Evolutionary conservation across 1,139 yeast genomes (phyloP).

Genomic region (Komagataea norvegica): DNA sequence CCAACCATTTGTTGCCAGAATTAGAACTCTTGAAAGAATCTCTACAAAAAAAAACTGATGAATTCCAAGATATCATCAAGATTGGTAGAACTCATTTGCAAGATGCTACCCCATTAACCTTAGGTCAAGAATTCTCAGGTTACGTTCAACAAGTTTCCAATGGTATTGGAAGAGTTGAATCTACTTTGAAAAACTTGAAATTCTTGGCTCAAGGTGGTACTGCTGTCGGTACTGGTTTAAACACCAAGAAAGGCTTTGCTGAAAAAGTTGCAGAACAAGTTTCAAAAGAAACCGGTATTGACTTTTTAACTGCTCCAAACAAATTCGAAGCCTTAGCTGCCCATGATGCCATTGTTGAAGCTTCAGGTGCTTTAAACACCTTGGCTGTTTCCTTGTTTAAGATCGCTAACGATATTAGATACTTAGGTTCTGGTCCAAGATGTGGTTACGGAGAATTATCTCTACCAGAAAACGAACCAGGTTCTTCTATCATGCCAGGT

Average conservation of each 20-base stretch:
- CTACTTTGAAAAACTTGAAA: constrained; percentile 67
- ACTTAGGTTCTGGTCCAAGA: constrained; percentile 98
- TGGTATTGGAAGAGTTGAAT: constrained; percentile 84
- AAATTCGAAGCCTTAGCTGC: constrained; percentile 99
- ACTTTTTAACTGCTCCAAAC: constrained; percentile 93
- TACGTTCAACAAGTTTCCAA: constrained; percentile 89
- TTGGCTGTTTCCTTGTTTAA: constrained; percentile 90
- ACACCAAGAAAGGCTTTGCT: constrained; percentile 89
- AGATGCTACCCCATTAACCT: constrained; percentile 96
- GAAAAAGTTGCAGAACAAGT: constrained; percentile 67
- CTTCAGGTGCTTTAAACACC: constrained; percentile 95
- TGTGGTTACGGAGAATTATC: constrained; percentile 97
- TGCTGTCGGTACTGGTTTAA: constrained; percentile 97
- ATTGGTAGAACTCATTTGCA: constrained; percentile 98
- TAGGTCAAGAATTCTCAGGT: constrained; percentile 97
- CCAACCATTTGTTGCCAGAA: constrained; percentile 70
- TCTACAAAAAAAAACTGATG: constrained; percentile 69
- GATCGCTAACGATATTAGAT: constrained; percentile 96
- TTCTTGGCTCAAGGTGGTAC: constrained; percentile 98
- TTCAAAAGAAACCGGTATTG: constrained; percentile 77
- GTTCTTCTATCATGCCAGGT: constrained; percentile 99
- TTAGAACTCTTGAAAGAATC: constrained; percentile 73
- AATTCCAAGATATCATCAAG: constrained; percentile 84
- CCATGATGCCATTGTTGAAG: constrained; percentile 96
- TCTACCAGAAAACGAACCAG: constrained; percentile 98